Evolutionary conservation across 139 green algal genomes (phyloP).

Genomic region (Desmodesmus armatus): DNA sequence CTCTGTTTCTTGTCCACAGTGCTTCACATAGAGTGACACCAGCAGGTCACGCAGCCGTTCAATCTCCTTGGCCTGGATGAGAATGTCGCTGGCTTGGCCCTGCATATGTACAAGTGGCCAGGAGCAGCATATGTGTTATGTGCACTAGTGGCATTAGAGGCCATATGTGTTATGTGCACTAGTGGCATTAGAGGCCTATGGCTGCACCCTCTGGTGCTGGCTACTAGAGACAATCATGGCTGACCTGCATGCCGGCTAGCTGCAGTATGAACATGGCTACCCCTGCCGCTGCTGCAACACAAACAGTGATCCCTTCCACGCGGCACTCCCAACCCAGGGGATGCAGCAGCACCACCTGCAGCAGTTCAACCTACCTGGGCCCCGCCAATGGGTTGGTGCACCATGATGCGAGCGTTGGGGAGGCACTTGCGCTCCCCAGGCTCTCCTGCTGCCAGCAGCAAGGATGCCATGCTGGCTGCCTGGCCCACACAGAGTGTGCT

Average conservation of each 20-base stretch:
- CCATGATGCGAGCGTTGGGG: slow-evolving; percentile 95
- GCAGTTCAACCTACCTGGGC: slow-evolving; percentile 61
- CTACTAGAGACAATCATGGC: too few species aligned
- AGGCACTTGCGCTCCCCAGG: slow-evolving; percentile 80
- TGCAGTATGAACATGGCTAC: too few species aligned
- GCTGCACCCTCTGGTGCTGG: too few species aligned
- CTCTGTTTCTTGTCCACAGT: slow-evolving; percentile 77
- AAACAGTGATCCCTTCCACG: too few species aligned
- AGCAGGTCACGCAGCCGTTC: slow-evolving; percentile 81
- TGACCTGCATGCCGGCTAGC: too few species aligned
- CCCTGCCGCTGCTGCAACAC: too few species aligned
- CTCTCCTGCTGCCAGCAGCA: slow-evolving; percentile 90
- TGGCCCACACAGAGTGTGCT: slow-evolving; percentile 95
- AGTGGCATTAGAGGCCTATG: too few species aligned
- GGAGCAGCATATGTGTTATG: not conserved
- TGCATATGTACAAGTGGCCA: too few species aligned
- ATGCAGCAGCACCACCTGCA: not conserved
- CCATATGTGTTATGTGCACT: not conserved
- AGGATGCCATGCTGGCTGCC: slow-evolving; percentile 92
- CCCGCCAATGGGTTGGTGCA: slow-evolving; percentile 94
- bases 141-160: too few species aligned
- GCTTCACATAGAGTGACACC: slow-evolving; percentile 85
- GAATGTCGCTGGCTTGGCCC: slow-evolving; percentile 95
- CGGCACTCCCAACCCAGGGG: not conserved
- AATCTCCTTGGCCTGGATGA: slow-evolving; percentile 95